phyloP scores from a whole-genome alignment of 306 rosid species.

The Canavalia ensiformis region DNA sequence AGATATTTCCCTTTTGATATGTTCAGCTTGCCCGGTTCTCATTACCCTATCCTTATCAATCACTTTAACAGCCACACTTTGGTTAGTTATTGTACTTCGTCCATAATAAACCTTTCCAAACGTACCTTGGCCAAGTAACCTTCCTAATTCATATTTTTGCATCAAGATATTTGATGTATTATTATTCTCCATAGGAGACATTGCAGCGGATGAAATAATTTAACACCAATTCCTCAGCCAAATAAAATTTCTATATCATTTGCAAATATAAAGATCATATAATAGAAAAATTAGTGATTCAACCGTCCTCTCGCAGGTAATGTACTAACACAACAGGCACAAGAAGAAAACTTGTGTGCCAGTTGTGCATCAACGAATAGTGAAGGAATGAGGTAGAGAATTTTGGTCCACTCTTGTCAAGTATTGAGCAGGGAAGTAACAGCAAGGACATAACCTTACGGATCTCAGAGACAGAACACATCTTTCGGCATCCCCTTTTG shows the following conservation, averaged over 20 bases:
- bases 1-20: constrained; percentile 57
- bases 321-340: constrained; percentile 52
- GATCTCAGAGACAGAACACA: constrained; percentile 61
- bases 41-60: constrained; percentile 58
- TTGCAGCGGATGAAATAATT: constrained; percentile 29
- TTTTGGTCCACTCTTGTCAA: constrained; percentile 44
- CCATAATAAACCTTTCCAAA: constrained; percentile 70
- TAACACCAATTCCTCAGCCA: constrained; percentile 37
- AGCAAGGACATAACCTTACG: constrained; percentile 46
- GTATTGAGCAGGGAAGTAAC: constrained; percentile 43
- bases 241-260: constrained; percentile 32
- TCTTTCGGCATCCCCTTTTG: constrained; percentile 65
- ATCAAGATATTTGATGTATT: constrained; percentile 54
- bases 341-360: constrained; percentile 46
- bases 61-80: constrained; percentile 63
- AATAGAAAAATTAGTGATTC: constrained; percentile 39
- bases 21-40: constrained; percentile 49
- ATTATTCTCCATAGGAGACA: constrained; percentile 56
- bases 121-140: constrained; percentile 66
- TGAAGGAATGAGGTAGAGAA: constrained; percentile 35
- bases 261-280: constrained; percentile 1
- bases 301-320: constrained; percentile 61
- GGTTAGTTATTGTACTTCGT: constrained; percentile 49
- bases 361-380: constrained; percentile 44
- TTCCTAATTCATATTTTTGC: constrained; percentile 64